These are phyloP conservation scores for Davidsoniella australis DNA, from an alignment of 2,329 filamentous ascomycete genomes.

Conservation along the genomic window DNA sequence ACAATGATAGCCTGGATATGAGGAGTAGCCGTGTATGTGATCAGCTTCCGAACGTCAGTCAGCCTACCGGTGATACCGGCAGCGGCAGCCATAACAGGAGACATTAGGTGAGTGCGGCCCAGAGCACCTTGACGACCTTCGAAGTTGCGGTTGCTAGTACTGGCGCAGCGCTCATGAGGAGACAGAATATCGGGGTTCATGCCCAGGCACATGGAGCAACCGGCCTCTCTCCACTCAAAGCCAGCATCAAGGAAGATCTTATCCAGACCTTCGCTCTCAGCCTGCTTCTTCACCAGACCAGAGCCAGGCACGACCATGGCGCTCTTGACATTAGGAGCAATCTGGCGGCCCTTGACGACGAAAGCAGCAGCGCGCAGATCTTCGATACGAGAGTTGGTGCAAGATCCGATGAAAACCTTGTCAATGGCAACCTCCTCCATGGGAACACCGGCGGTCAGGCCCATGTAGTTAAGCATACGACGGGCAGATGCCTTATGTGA, in stretches of 20 bases:
- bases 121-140: constrained; percentile 88
- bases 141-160: constrained; percentile 93
- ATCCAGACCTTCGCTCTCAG: constrained; percentile 81
- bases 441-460: constrained; percentile 63
- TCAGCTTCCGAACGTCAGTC: constrained; percentile 72
- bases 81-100: constrained; percentile 88
- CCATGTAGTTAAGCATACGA: constrained; percentile 91
- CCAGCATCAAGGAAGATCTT: constrained; percentile 83
- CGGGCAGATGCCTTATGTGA: constrained; percentile 64
- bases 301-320: constrained; percentile 96
- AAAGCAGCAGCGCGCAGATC: constrained; percentile 77
- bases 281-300: constrained; percentile 80
- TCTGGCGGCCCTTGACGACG: constrained; percentile 72
- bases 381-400: constrained; percentile 94
- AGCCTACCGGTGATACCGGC: constrained; percentile 77
- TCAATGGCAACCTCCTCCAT: constrained; percentile 88
- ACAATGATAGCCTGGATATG: constrained; percentile 39
- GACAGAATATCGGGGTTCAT: constrained; percentile 98
- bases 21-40: constrained; percentile 39
- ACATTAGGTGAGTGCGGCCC: constrained; percentile 89
- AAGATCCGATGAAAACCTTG: constrained; percentile 96
- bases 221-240: constrained; percentile 95
- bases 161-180: constrained; percentile 82
- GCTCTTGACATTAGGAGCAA: constrained; percentile 76
- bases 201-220: constrained; percentile 96